These are phyloP conservation scores for Petunia axillaris DNA, from an alignment of 257 asterid genomes.

Conservation along the genomic window DNA sequence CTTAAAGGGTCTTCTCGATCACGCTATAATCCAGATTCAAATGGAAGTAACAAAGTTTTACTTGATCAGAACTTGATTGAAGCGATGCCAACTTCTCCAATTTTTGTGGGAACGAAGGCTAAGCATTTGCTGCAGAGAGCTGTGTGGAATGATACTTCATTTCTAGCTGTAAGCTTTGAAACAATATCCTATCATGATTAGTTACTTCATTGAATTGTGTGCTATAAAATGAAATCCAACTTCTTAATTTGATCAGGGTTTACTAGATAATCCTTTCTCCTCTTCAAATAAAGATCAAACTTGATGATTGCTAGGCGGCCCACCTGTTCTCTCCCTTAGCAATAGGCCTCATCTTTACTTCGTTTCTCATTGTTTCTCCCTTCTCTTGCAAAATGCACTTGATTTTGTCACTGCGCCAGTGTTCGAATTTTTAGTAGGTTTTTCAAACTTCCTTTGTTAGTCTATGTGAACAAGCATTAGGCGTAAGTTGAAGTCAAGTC, in stretches of 20 bases:
- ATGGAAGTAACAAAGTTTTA: constrained; percentile 86
- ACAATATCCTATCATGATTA: background rate
- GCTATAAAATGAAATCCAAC: constrained; percentile 13
- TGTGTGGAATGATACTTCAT: constrained; percentile 96
- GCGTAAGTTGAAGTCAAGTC: constrained; percentile 5
- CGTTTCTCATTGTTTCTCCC: background rate
- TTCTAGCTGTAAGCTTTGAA: constrained; percentile 77
- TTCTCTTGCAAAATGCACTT: constrained; percentile 15
- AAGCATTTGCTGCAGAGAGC: constrained; percentile 84
- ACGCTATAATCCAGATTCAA: constrained; percentile 83
- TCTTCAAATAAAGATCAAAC: background rate
- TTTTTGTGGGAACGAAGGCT: constrained; percentile 91
- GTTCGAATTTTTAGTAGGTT: background rate
- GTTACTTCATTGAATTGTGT: constrained; percentile 16
- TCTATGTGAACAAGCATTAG: background rate
- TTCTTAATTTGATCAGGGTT: background rate
- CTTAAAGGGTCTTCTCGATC: constrained; percentile 95
- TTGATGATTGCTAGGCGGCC: background rate
- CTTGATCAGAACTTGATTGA: constrained; percentile 95
- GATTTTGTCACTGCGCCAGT: constrained; percentile 3
- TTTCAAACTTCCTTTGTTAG: background rate
- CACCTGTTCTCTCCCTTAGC: constrained; percentile 9
- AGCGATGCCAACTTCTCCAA: constrained; percentile 97
- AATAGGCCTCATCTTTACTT: background rate
- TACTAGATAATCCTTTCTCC: constrained; percentile 3